Evolutionary conservation across 208 protist species (phyloP).

Genomic region (Trichomonas tenax): DNA sequence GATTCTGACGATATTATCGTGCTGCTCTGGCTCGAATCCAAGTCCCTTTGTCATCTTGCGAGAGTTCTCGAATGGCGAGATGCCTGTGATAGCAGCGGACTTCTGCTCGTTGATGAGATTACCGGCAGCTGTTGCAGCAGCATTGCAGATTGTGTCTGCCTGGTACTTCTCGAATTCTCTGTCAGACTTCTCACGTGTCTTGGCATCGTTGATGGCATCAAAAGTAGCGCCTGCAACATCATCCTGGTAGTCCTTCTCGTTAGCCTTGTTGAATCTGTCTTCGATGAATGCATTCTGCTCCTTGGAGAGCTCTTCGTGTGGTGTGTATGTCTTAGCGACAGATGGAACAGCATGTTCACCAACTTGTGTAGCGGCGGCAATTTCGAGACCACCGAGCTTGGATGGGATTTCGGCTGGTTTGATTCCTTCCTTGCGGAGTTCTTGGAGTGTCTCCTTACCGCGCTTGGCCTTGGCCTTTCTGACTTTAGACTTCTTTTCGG

Average conservation of each 20-base stretch:
- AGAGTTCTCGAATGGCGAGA: background rate
- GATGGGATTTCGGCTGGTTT: background rate
- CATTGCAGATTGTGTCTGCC: background rate
- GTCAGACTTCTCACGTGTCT: background rate
- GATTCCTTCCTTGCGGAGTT: background rate
- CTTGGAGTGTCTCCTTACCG: background rate
- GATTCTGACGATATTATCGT: background rate
- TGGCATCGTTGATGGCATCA: background rate
- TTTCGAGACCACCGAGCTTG: background rate
- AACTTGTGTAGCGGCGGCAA: background rate
- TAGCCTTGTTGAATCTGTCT: background rate
- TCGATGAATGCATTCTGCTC: background rate
- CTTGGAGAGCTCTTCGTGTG: background rate
- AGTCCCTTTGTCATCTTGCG: background rate
- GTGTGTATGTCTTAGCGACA: background rate
- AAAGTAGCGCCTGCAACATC: background rate
- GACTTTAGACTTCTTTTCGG: background rate
- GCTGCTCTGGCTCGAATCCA: background rate
- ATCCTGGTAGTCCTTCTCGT: background rate
- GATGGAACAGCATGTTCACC: background rate
- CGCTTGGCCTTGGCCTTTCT: background rate
- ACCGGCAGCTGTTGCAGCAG: background rate
- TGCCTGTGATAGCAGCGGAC: background rate
- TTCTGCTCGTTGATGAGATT: background rate
- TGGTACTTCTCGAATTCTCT: background rate